Evolutionary conservation across 495 filamentous ascomycete species (phyloP), one percentile per base, ranked within the genome.

Genomic region (Pyrenula aspistea): DNA sequence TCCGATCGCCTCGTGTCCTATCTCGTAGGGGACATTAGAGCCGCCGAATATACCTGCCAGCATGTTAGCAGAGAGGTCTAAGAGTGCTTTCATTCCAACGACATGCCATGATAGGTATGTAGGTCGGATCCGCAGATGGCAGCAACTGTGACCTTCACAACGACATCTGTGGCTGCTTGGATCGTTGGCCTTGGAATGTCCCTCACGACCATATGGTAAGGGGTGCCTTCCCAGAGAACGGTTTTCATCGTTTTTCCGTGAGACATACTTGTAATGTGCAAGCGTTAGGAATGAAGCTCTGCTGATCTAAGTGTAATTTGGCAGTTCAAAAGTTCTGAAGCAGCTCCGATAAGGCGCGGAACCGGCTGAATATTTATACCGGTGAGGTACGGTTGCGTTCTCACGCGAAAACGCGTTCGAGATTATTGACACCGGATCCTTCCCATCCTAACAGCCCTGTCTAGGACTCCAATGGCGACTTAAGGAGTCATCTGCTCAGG

Each of bases 1-100:
- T 19, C 70, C 71, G 2, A 74, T 52, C 4, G 54, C 67, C 54
- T 74, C 69, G 42, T 73, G 69, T 23, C 72, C 70, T 23, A 73
- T 62, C 2, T 53, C 56, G 53, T 58, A 64, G 22, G 62, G 60
- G 0, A 55, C 49, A 2, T 54, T 42, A 24, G 49, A 56, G 10
- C 55, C 56, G 10, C 55, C 62, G 8, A 48, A 51, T 22, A 42
- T 42, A n/a, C n/a, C n/a, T n/a, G n/a, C n/a, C n/a, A n/a, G n/a
- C n/a, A n/a, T n/a, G n/a, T 23, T 20, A 47, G 51, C 19, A 22
- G 25, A n/a, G 52, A 56, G 51, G 56, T 56, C 19, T 58, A 51
- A 47, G 56, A 58, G 0, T 56, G 57, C 3, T 12, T 42, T 25
- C 2, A n/a, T n/a, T 24, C 25, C 10, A 52, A 19, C 23, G 52